Evolutionary conservation across 768 basidiomycete species (phyloP).

Genomic region (Suillus spraguei): DNA sequence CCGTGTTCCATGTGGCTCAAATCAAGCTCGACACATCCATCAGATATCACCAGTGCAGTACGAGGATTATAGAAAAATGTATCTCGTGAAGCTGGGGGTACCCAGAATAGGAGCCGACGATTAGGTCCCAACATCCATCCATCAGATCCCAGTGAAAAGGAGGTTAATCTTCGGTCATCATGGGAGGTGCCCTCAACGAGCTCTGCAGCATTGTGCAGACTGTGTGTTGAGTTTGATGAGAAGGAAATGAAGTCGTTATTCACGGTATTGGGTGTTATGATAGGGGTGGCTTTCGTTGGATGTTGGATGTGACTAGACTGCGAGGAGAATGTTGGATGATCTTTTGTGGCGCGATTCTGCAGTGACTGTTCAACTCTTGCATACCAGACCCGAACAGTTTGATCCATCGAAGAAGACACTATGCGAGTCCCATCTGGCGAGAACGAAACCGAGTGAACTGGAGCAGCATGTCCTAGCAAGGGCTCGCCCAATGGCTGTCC

Average conservation of each 20-base stretch:
- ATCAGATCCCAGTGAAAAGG: constrained; percentile 3
- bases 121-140: constrained; percentile 12
- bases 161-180: background rate
- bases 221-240: background rate
- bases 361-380: background rate
- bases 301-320: background rate
- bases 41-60: constrained; percentile 6
- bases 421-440: constrained; percentile 10
- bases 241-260: constrained; percentile 4
- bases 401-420: background rate
- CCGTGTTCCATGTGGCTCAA: constrained; percentile 11
- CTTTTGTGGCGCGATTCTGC: background rate
- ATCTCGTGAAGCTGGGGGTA: constrained; percentile 9
- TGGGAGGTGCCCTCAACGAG: background rate
- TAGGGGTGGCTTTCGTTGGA: background rate
- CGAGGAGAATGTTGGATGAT: background rate
- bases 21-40: constrained; percentile 7
- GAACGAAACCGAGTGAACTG: constrained; percentile 1
- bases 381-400: constrained; percentile 14
- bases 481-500: constrained; percentile 1
- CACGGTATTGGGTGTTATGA: background rate
- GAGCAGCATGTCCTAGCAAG: constrained; percentile 8
- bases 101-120: constrained; percentile 11
- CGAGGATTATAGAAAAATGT: constrained; percentile 8
- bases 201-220: background rate